These are phyloP conservation scores for Terana coerulea DNA, from an alignment of 768 basidiomycete species.

Conservation along the genomic window DNA sequence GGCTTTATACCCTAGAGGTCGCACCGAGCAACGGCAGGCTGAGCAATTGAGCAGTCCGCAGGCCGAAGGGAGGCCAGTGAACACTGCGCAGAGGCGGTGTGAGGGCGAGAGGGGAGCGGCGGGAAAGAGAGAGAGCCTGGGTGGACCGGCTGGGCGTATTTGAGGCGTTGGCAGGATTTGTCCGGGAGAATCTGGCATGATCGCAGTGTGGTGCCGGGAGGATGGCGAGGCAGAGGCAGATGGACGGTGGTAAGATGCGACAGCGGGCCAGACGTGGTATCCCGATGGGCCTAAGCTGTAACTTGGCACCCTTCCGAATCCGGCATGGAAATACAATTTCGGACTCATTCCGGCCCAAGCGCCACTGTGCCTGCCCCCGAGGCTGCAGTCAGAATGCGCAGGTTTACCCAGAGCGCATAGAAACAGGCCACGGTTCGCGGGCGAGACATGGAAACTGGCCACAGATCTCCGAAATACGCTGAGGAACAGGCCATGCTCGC, in stretches of 20 bases:
- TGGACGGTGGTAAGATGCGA: constrained; percentile 10
- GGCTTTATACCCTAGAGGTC: not conserved
- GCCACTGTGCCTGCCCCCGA: not conserved
- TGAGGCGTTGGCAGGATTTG: not conserved
- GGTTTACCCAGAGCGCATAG: not conserved
- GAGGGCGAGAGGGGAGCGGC: constrained; percentile 1
- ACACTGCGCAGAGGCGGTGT: not conserved
- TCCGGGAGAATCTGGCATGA: constrained; percentile 4
- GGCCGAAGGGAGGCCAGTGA: not conserved
- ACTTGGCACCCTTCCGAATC: not conserved
- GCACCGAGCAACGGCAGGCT: not conserved
- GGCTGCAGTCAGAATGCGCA: not conserved
- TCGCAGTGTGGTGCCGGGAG: constrained; percentile 13
- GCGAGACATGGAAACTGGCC: not conserved
- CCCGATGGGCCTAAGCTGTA: constrained; percentile 2
- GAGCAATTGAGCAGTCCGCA: not conserved
- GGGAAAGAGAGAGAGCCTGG: not conserved
- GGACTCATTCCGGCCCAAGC: not conserved
- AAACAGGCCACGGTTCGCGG: not conserved
- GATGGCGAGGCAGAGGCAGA: constrained; percentile 10
- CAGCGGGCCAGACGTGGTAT: constrained; percentile 4
- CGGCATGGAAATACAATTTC: constrained; percentile 1
- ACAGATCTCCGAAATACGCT: no score
- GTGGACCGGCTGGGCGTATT: not conserved
- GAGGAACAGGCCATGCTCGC: not conserved